Percentiles rank a stretch among this genome's conserved stretches.
Evolutionary conservation across 352 stramenopile species (phyloP).

Genomic region (Saprolegnia diclina): DNA sequence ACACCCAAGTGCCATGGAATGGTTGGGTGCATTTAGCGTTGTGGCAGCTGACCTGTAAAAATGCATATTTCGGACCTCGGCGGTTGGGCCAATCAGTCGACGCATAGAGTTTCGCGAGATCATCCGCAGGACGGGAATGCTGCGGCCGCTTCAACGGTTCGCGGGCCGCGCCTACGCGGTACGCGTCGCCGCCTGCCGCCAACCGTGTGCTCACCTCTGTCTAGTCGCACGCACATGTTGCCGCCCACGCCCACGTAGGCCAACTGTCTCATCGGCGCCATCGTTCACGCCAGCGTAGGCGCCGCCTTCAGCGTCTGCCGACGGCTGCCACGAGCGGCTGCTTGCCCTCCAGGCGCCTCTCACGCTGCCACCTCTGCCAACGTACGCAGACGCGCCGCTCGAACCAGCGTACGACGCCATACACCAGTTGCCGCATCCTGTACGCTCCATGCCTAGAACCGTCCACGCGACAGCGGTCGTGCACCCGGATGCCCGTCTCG

Average conservation of each 20-base stretch:
- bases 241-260: not conserved
- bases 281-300: no score
- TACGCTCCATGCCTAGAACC: not conserved
- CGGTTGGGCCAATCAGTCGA: not conserved
- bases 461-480: constrained; percentile 69
- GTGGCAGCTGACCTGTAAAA: not conserved
- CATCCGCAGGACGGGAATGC: not conserved
- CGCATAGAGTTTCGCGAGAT: not conserved
- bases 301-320: no score
- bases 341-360: no score
- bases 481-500: constrained; percentile 52
- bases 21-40: not conserved
- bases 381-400: no score
- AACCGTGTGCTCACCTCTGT: not conserved
- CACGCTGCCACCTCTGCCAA: no score
- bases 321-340: no score
- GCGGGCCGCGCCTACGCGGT: not conserved
- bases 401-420: no score
- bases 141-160: not conserved
- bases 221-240: not conserved
- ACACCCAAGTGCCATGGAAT: not conserved
- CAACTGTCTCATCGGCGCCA: not conserved
- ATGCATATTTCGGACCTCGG: not conserved
- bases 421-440: no score
- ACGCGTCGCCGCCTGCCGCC: not conserved